phyloP scores from a whole-genome alignment of 2,329 filamentous ascomycete genomes.

The Fusarium continuum region DNA sequence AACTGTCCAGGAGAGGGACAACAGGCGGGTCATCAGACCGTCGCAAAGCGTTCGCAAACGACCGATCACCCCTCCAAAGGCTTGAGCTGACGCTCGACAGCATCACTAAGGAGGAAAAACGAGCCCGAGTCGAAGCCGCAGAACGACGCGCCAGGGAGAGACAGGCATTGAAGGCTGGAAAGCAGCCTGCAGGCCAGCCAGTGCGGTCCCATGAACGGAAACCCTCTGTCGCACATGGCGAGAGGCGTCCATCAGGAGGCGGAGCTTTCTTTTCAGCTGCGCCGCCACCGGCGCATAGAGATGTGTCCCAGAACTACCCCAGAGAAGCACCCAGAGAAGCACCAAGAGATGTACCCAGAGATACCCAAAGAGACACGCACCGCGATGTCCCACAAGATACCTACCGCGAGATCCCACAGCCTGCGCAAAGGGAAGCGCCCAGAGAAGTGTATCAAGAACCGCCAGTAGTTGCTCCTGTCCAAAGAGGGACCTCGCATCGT shows the following conservation, averaged over 20 bases:
- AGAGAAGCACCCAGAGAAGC: conserved; percentile 25
- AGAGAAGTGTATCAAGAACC: conserved; percentile 30
- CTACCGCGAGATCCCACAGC: conserved; percentile 17
- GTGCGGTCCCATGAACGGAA: conserved; percentile 39
- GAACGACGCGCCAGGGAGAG: conserved; percentile 77
- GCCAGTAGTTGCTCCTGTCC: conserved; percentile 21
- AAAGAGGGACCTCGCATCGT: conserved; percentile 31
- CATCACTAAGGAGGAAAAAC: conserved; percentile 95
- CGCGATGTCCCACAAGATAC: conserved; percentile 17
- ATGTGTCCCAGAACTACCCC: conserved; percentile 18
- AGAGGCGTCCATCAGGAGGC: conserved; percentile 26
- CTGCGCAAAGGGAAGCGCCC: conserved; percentile 21
- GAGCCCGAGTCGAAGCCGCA: conserved; percentile 83
- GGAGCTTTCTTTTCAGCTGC: conserved; percentile 22
- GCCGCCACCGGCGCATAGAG: conserved; percentile 24
- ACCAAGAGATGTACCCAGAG: conserved; percentile 20
- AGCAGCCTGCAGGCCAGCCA: conserved; percentile 33
- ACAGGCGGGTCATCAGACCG: conserved; percentile 53
- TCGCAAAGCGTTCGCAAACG: conserved; percentile 73
- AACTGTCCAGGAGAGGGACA: conserved; percentile 51
- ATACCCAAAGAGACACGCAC: conserved; percentile 17
- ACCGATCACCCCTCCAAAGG: conserved; percentile 91
- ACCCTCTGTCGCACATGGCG: conserved; percentile 23
- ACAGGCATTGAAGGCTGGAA: conserved; percentile 53
- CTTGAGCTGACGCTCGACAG: conserved; percentile 89